Percentiles rank a stretch among this genome's conserved stretches.
Evolutionary conservation across 1,284 basidiomycete species (phyloP).

Genomic region (Cryptococcus amylolentus): DNA sequence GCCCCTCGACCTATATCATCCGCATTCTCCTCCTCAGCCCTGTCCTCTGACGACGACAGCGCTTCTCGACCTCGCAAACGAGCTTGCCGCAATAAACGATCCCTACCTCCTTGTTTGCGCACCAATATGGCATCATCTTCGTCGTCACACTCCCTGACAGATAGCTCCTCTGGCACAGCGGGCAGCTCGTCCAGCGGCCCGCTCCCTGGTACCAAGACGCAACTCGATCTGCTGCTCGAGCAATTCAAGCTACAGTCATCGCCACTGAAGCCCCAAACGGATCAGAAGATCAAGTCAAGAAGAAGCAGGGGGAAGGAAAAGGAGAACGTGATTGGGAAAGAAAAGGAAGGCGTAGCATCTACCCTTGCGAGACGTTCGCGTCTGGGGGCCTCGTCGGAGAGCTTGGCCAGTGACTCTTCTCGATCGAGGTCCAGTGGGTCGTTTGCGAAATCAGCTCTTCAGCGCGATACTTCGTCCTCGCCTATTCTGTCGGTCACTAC

Average conservation of each 20-base stretch:
- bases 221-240: conserved; percentile 12
- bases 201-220: conserved; percentile 2
- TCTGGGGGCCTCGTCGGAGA: background rate
- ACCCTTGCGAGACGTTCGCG: background rate
- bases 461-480: background rate
- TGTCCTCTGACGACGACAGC: conserved; percentile 1
- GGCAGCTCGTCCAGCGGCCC: background rate
- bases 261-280: background rate
- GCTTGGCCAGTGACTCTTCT: background rate
- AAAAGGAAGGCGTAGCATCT: conserved; percentile 2
- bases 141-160: background rate
- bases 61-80: conserved; percentile 19
- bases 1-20: conserved; percentile 24
- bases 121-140: background rate
- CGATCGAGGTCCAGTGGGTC: background rate
- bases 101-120: conserved; percentile 7
- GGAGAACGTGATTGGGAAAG: background rate
- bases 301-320: background rate
- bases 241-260: conserved; percentile 8
- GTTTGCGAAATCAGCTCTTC: background rate
- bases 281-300: background rate
- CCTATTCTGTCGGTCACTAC: background rate
- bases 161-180: conserved; percentile 2
- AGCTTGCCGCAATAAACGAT: conserved; percentile 15
- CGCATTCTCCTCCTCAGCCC: conserved; percentile 14